Base-by-base conservation (phyloP, 2,329 filamentous ascomycete genomes). In the Cladosporium cucumerinum region DNA sequence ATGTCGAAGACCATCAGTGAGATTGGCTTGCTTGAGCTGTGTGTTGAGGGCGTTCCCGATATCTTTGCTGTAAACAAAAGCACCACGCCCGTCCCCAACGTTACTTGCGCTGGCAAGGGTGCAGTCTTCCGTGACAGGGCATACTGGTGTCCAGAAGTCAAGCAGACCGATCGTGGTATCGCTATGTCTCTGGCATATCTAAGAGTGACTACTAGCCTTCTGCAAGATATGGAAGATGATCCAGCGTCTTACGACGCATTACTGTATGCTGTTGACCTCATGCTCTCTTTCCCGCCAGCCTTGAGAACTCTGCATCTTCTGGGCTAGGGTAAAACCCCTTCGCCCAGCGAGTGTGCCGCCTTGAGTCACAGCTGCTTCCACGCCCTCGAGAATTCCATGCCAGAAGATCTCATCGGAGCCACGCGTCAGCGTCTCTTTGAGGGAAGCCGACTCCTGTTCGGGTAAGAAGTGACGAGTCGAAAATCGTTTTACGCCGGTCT, bases 171-270 rank as follows among this genome's bases (percentile, higher is more conserved):
- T 7, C 74, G 76, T 34, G 76, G 75, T 25, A 69, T 73, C 4
- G 73, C 76, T 10, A 75, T 76, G 63, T 71, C 77, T 32, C 69
- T 79, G 2, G 76, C 76, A 11, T 73, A 75, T 3, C 66, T 78
- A 26, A 70, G 76, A 23, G 71, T 78, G 5, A 76, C 77, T 52
- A 61, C 63, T 43, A 68, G 58, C 28, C 61, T 65, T 32, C 66
- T 69, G 65, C 75, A 70, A 67, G 65, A 61, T n/a, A 65, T 63
- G 54, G 58, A 46, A 39, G 34, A 51, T 3, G 63, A 70, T 14
- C 61, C 62, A 11, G 52, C 64, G 12, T 51, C 48, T 16, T 57
- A 67, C 25, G 66, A 78, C 64, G 70, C 70, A 8, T 57, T 78
- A 0, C 67, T 78, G 8, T 71, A 75, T 49, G 52, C 74, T 8